Percentiles rank a stretch among this genome's conserved stretches.
Evolutionary conservation across 169 alveolate species (phyloP).

Genomic region (Plasmodium gaboni): DNA sequence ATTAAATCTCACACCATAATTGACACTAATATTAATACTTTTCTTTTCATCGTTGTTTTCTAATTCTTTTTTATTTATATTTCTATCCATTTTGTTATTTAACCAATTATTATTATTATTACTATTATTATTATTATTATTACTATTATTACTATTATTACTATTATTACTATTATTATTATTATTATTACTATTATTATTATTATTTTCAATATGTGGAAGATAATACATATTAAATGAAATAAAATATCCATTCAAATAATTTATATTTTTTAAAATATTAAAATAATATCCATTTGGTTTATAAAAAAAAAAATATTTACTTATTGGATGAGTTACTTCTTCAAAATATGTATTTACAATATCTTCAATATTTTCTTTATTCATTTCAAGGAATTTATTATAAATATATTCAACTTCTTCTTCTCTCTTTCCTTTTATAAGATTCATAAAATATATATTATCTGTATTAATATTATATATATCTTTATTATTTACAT

Average conservation of each 20-base stretch:
- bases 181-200: not conserved
- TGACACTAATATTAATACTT: slow-evolving; percentile 47
- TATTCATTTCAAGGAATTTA: slow-evolving; percentile 20
- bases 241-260: slow-evolving; percentile 45
- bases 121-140: not conserved
- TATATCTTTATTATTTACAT: not conserved
- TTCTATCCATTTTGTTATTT: not conserved
- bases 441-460: slow-evolving; percentile 31
- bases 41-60: slow-evolving; percentile 22
- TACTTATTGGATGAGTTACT: slow-evolving; percentile 47
- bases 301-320: slow-evolving; percentile 56
- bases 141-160: not conserved
- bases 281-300: slow-evolving; percentile 36
- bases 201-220: not conserved
- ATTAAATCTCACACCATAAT: slow-evolving; percentile 61
- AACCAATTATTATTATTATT: not conserved
- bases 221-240: slow-evolving; percentile 39
- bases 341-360: slow-evolving; percentile 36
- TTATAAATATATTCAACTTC: slow-evolving; percentile 32
- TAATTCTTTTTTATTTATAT: slow-evolving; percentile 7
- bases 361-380: slow-evolving; percentile 30
- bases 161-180: not conserved
- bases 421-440: slow-evolving; percentile 25
- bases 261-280: slow-evolving; percentile 54
- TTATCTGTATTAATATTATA: not conserved